These are phyloP conservation scores for Neurospora intermedia DNA, from an alignment of 495 filamentous ascomycete species.

Conservation along the genomic window DNA sequence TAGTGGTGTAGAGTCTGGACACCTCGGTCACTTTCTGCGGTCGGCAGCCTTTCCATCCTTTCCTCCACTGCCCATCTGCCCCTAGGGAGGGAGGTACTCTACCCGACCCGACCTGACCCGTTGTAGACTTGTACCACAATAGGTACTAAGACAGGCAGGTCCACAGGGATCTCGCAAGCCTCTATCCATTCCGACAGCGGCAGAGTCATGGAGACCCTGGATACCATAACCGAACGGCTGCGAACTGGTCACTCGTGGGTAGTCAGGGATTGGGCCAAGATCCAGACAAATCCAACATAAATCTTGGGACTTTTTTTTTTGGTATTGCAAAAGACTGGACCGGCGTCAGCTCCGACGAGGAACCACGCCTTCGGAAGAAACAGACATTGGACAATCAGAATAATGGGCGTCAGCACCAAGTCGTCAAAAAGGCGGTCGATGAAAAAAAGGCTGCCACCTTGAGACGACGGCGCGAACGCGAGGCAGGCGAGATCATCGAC, in stretches of 20 bases:
- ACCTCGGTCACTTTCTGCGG: neutral
- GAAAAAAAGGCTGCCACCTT: neutral
- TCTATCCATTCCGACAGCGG: neutral
- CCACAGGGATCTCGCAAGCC: neutral
- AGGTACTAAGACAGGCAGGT: neutral
- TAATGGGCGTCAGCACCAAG: neutral
- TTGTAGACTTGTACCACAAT: neutral
- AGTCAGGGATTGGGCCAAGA: neutral
- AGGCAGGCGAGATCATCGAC: neutral
- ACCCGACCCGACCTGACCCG: neutral
- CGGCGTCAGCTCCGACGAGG: neutral
- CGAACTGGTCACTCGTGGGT: neutral
- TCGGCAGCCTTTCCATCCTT: neutral
- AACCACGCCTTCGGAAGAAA: neutral
- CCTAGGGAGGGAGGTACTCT: neutral
- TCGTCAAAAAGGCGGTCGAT: neutral
- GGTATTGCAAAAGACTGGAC: neutral
- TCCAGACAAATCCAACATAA: neutral
- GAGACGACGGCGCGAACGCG: neutral
- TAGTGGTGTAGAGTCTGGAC: neutral
- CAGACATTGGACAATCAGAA: neutral
- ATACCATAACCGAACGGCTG: neutral
- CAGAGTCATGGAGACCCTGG: neutral
- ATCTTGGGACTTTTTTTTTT: neutral
- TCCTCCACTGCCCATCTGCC: neutral